Conservation (phyloP, 148 eudicot genomes). For the Amaranthus hypochondriacus region DNA sequence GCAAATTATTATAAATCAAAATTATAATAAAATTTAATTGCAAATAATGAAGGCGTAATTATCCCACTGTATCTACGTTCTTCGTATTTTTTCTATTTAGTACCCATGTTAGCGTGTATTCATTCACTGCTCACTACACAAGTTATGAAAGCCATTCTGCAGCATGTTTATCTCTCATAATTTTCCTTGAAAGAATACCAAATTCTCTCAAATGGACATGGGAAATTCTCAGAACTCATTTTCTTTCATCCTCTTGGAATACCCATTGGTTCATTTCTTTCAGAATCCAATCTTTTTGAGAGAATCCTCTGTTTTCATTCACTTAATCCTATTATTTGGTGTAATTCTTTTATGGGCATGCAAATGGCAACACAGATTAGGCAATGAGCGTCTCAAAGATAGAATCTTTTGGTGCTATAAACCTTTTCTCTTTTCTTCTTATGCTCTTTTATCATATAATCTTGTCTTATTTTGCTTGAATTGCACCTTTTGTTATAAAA, state of each 20-base stretch:
- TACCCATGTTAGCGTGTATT: too few relatives aligned
- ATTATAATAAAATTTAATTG: too few relatives aligned
- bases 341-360: slow-evolving; percentile 34
- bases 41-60: too few relatives aligned
- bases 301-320: slow-evolving; percentile 34
- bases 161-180: too few relatives aligned
- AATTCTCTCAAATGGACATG: background rate
- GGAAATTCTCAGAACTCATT: background rate
- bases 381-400: slow-evolving; percentile 25
- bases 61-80: too few relatives aligned
- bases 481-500: slow-evolving; percentile 51
- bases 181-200: too few relatives aligned
- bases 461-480: slow-evolving; percentile 33
- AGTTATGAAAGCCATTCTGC: too few relatives aligned
- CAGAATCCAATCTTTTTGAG: slow-evolving; percentile 29
- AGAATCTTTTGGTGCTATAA: slow-evolving; percentile 28
- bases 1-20: too few relatives aligned
- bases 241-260: background rate
- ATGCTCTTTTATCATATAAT: slow-evolving; percentile 34
- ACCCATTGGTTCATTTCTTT: slow-evolving; percentile 22
- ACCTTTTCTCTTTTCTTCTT: slow-evolving; percentile 34
- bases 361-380: slow-evolving; percentile 12
- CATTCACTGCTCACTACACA: too few relatives aligned
- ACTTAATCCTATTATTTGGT: slow-evolving; percentile 37
- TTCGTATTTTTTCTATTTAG: too few relatives aligned